These are phyloP conservation scores for Cymodocea nodosa DNA, from an alignment of 116 monocot genomes.

Conservation along the genomic window DNA sequence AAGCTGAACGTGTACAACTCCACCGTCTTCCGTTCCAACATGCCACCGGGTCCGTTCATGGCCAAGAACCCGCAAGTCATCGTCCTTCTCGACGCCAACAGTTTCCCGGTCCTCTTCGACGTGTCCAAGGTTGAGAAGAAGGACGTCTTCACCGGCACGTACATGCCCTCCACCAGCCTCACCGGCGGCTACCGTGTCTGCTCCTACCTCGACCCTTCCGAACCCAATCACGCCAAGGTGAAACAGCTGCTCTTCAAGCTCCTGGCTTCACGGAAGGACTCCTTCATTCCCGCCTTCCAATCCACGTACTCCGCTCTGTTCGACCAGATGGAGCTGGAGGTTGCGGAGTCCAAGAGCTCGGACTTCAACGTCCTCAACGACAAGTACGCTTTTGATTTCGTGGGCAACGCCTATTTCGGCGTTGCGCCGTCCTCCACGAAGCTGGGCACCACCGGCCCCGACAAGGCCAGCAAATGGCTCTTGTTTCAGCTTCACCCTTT, in stretches of 20 bases:
- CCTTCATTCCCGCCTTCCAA: slow-evolving; percentile 38
- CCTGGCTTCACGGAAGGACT: slow-evolving; percentile 20
- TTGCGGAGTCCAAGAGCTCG: slow-evolving; percentile 21
- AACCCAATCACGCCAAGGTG: slow-evolving; percentile 45
- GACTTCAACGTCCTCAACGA: slow-evolving; percentile 54
- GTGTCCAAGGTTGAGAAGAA: slow-evolving; percentile 52
- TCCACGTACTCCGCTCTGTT: slow-evolving; percentile 29
- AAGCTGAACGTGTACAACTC: slow-evolving; percentile 25
- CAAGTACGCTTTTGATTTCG: slow-evolving; percentile 40
- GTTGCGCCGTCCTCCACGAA: slow-evolving; percentile 12
- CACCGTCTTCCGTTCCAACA: slow-evolving; percentile 42
- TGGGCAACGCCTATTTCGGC: slow-evolving; percentile 29
- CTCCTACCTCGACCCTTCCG: slow-evolving; percentile 62
- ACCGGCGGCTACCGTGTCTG: slow-evolving; percentile 50
- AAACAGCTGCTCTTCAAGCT: slow-evolving; percentile 48
- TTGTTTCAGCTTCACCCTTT: slow-evolving; percentile 46
- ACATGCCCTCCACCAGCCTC: slow-evolving; percentile 46
- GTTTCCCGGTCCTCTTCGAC: slow-evolving; percentile 59
- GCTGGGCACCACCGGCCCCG: slow-evolving; percentile 15
- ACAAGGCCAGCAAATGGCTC: slow-evolving; percentile 34
- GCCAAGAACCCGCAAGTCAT: slow-evolving; percentile 23
- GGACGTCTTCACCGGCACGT: slow-evolving; percentile 61
- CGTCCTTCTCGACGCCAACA: slow-evolving; percentile 43
- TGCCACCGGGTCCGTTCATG: slow-evolving; percentile 46
- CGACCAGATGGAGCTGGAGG: slow-evolving; percentile 24